These are phyloP conservation scores for Syzygium syzygioides DNA, from an alignment of 441 rosid species.

Conservation along the genomic window DNA sequence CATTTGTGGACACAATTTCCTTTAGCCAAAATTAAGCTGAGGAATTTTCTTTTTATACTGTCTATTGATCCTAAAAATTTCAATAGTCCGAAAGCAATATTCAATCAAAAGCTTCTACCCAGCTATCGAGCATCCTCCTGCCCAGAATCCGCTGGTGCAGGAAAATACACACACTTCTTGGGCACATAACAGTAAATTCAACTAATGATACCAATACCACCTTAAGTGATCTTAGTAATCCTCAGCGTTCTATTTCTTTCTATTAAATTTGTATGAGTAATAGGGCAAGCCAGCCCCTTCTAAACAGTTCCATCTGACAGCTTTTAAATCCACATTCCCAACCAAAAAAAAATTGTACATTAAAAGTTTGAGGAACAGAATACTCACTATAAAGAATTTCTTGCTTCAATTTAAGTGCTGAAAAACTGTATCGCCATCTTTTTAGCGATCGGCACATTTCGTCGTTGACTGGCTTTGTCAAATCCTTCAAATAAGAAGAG, in stretches of 20 bases:
- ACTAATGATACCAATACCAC: not conserved
- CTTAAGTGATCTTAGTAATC: not conserved
- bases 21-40: not conserved
- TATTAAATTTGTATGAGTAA: not conserved
- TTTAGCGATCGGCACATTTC: constrained; percentile 75
- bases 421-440: constrained; percentile 75
- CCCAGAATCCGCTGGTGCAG: not conserved
- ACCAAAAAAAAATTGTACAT: too few species aligned
- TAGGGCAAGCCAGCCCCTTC: not conserved
- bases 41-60: not conserved
- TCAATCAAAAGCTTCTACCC: not conserved
- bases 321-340: not conserved
- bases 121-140: not conserved
- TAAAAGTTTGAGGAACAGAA: constrained; percentile 2
- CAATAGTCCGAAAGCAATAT: not conserved
- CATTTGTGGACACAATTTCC: not conserved
- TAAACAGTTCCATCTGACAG: not conserved
- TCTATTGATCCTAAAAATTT: not conserved
- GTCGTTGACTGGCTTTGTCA: constrained; percentile 76
- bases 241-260: not conserved
- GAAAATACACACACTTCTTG: not conserved
- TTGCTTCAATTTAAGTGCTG: constrained; percentile 87
- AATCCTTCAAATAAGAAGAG: constrained; percentile 51
- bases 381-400: constrained; percentile 89
- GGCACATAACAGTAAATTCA: not conserved